Conservation (phyloP, 2,329 filamentous ascomycete genomes). For the Malbranchea cinnamomea region DNA sequence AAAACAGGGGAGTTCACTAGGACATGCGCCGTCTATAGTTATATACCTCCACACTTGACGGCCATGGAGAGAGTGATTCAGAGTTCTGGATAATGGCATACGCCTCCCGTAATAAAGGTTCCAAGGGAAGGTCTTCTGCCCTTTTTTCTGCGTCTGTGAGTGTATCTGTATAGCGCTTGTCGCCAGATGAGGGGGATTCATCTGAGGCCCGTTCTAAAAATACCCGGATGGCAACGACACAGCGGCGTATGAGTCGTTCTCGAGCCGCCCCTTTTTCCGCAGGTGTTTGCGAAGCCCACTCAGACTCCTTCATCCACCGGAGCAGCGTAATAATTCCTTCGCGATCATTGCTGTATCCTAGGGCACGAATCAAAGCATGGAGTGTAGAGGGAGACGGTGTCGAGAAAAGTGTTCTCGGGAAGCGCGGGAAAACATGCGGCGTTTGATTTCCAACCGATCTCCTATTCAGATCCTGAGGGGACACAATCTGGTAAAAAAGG, state of each 20-base stretch:
- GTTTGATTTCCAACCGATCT: no score
- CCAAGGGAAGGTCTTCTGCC: no score
- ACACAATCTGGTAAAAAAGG: no score
- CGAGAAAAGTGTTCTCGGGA: slow-evolving; percentile 20
- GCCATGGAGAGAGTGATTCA: slow-evolving; percentile 20
- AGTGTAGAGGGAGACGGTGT: slow-evolving; percentile 25
- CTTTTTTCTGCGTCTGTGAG: neutral
- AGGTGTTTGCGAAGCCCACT: no score
- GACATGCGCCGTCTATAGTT: slow-evolving; percentile 19
- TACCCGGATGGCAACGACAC: slow-evolving; percentile 24
- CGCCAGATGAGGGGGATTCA: neutral
- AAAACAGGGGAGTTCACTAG: no score
- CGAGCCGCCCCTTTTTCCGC: slow-evolving; percentile 21
- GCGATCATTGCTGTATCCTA: slow-evolving; percentile 26
- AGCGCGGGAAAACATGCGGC: slow-evolving; percentile 12
- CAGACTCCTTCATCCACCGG: slow-evolving; percentile 27
- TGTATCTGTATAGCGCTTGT: neutral
- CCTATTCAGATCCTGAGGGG: no score
- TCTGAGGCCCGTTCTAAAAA: slow-evolving; percentile 25
- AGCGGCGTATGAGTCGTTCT: slow-evolving; percentile 23
- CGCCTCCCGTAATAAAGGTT: slow-evolving; percentile 19
- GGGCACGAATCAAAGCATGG: slow-evolving; percentile 27
- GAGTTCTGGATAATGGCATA: slow-evolving; percentile 22
- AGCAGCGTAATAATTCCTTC: slow-evolving; percentile 25
- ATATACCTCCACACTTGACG: slow-evolving; percentile 25